Conservation (phyloP, 2,329 filamentous ascomycete genomes). For the Cladophialophora chaetospira region DNA sequence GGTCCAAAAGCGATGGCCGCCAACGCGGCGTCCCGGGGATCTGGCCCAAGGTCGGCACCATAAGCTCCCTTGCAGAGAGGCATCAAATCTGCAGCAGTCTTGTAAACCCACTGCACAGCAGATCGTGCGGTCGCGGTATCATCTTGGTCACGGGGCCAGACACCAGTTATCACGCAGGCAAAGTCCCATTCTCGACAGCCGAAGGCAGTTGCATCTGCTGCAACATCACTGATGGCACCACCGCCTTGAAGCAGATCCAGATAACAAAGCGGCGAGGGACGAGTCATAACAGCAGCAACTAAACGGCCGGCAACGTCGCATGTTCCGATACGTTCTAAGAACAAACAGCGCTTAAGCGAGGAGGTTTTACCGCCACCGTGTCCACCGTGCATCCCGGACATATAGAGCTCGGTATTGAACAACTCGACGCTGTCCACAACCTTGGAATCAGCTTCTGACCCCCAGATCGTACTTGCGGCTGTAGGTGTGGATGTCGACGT, state of each 20-base stretch:
- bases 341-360: slow-evolving; percentile 66
- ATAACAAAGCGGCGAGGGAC: slow-evolving; percentile 60
- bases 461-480: slow-evolving; percentile 36
- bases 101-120: slow-evolving; percentile 59
- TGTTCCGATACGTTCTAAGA: slow-evolving; percentile 54
- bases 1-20: slow-evolving; percentile 59
- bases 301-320: slow-evolving; percentile 42
- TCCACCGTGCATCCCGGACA: slow-evolving; percentile 61
- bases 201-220: slow-evolving; percentile 56
- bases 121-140: slow-evolving; percentile 43
- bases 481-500: slow-evolving; percentile 22
- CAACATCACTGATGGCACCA: slow-evolving; percentile 51
- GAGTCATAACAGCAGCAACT: slow-evolving; percentile 48
- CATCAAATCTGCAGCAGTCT: slow-evolving; percentile 50
- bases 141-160: slow-evolving; percentile 61
- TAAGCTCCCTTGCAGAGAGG: slow-evolving; percentile 57
- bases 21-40: slow-evolving; percentile 58
- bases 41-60: slow-evolving; percentile 63
- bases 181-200: slow-evolving; percentile 66
- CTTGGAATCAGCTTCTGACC: slow-evolving; percentile 39
- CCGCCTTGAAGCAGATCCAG: slow-evolving; percentile 65
- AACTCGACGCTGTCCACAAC: slow-evolving; percentile 52
- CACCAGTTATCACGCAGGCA: slow-evolving; percentile 64
- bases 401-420: slow-evolving; percentile 64
- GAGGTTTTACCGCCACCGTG: slow-evolving; percentile 62